phyloP scores from a whole-genome alignment of 176 grass and related monocot genomes.

The Oryza glumipatula region DNA sequence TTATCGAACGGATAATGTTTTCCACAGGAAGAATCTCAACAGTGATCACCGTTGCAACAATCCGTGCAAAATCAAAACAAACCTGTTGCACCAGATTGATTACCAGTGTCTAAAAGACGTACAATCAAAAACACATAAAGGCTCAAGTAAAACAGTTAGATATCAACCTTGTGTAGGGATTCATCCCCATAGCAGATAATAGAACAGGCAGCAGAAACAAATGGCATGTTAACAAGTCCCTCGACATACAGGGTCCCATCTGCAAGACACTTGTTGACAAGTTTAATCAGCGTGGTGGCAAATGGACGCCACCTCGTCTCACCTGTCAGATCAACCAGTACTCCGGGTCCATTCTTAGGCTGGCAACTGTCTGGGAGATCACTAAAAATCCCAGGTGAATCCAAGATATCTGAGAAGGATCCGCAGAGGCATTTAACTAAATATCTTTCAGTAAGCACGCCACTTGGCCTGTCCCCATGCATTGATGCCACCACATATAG shows the following conservation, averaged over 20 bases:
- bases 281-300: slow-evolving; percentile 70
- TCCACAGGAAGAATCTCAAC: slow-evolving; percentile 71
- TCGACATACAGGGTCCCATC: slow-evolving; percentile 91
- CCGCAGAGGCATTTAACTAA: slow-evolving; percentile 66
- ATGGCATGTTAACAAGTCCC: slow-evolving; percentile 70
- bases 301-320: slow-evolving; percentile 66
- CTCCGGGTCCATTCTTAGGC: slow-evolving; percentile 65
- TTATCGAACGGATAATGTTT: slow-evolving; percentile 74
- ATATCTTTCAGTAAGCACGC: slow-evolving; percentile 49
- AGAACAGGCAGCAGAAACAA: slow-evolving; percentile 77
- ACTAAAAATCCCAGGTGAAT: slow-evolving; percentile 65
- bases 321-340: slow-evolving; percentile 74
- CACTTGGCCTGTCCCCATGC: slow-evolving; percentile 40
- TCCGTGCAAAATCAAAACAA: slow-evolving; percentile 89
- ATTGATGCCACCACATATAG: slow-evolving; percentile 59
- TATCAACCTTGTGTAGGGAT: slow-evolving; percentile 81
- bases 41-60: slow-evolving; percentile 72
- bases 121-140: slow-evolving; percentile 12
- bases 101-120: slow-evolving; percentile 11
- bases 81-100: slow-evolving; percentile 58
- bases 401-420: slow-evolving; percentile 60
- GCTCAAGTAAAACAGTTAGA: slow-evolving; percentile 18
- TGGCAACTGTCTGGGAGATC: slow-evolving; percentile 72
- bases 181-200: slow-evolving; percentile 70
- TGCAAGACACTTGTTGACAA: slow-evolving; percentile 80